These are phyloP conservation scores for Evernia prunastri DNA, from an alignment of 495 filamentous ascomycete genomes.

Conservation along the genomic window DNA sequence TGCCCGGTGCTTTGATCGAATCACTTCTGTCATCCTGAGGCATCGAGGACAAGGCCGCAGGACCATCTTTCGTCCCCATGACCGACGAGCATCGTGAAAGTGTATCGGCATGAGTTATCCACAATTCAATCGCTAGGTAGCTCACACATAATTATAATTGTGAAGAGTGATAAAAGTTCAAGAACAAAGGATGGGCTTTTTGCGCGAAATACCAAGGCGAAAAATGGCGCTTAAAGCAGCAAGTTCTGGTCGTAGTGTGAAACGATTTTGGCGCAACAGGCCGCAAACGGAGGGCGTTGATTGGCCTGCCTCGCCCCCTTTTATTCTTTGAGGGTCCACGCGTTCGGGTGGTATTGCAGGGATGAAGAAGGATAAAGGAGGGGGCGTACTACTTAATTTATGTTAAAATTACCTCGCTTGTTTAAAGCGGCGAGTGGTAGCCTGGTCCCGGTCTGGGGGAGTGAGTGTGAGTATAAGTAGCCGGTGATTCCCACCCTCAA, in stretches of 20 bases:
- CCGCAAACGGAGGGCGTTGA: neutral
- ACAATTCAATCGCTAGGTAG: no score
- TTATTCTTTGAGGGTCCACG: constrained; percentile 9
- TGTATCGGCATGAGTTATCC: no score
- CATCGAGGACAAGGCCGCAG: neutral
- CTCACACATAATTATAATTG: no score
- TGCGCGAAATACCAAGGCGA: constrained; percentile 7
- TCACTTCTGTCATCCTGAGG: neutral
- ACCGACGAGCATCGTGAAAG: neutral
- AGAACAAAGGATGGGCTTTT: neutral
- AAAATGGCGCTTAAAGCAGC: constrained; percentile 17
- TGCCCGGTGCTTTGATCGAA: neutral
- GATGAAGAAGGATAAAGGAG: no score
- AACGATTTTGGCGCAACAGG: constrained; percentile 14
- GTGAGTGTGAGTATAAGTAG: constrained; percentile 11
- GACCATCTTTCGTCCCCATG: no score
- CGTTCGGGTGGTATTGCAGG: constrained; percentile 1
- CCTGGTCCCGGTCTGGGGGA: neutral
- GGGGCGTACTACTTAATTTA: neutral
- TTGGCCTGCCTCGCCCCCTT: constrained; percentile 13
- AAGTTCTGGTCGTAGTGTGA: constrained; percentile 1
- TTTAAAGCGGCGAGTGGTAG: constrained; percentile 16
- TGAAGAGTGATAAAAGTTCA: neutral
- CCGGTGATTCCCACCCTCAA: constrained; percentile 7
- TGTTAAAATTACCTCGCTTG: no score